These are phyloP conservation scores for Alternaria tenuissima DNA, from an alignment of 2,329 filamentous ascomycete genomes.

Conservation along the genomic window DNA sequence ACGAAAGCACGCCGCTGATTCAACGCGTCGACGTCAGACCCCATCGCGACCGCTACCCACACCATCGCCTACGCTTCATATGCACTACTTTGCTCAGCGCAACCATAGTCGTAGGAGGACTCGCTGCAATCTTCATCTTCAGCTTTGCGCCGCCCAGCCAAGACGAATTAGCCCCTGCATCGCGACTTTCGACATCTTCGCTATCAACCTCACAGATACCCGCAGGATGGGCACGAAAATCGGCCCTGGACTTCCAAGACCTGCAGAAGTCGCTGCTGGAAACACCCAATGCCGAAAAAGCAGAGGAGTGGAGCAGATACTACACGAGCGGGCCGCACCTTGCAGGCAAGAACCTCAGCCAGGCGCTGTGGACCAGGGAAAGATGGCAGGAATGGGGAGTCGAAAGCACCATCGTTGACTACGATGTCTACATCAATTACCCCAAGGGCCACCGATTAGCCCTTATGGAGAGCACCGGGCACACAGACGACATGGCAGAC, in stretches of 20 bases:
- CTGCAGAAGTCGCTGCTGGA: slow-evolving; percentile 63
- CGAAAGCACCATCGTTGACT: slow-evolving; percentile 56
- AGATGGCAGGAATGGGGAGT: slow-evolving; percentile 60
- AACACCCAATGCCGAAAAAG: slow-evolving; percentile 63
- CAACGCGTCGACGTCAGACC: slow-evolving; percentile 65
- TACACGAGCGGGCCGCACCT: slow-evolving; percentile 62
- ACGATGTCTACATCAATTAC: slow-evolving; percentile 63
- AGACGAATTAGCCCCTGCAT: slow-evolving; percentile 28
- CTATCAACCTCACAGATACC: slow-evolving; percentile 38
- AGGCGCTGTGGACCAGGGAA: slow-evolving; percentile 61
- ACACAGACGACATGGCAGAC: slow-evolving; percentile 60
- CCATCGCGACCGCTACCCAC: slow-evolving; percentile 61
- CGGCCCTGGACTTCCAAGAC: slow-evolving; percentile 62
- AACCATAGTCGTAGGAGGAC: slow-evolving; percentile 50
- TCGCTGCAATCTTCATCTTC: slow-evolving; percentile 50
- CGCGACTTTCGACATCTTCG: slow-evolving; percentile 16
- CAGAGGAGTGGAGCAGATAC: slow-evolving; percentile 59
- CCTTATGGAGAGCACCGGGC: slow-evolving; percentile 55
- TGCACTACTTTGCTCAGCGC: slow-evolving; percentile 65
- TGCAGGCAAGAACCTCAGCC: slow-evolving; percentile 61
- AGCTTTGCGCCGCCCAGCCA: slow-evolving; percentile 48
- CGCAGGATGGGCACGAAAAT: slow-evolving; percentile 52
- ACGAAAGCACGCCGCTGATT: slow-evolving; percentile 73
- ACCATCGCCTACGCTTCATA: slow-evolving; percentile 69
- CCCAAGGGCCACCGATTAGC: slow-evolving; percentile 58